phyloP scores from a whole-genome alignment of 768 basidiomycete species.

The Tylopilus felleus region DNA sequence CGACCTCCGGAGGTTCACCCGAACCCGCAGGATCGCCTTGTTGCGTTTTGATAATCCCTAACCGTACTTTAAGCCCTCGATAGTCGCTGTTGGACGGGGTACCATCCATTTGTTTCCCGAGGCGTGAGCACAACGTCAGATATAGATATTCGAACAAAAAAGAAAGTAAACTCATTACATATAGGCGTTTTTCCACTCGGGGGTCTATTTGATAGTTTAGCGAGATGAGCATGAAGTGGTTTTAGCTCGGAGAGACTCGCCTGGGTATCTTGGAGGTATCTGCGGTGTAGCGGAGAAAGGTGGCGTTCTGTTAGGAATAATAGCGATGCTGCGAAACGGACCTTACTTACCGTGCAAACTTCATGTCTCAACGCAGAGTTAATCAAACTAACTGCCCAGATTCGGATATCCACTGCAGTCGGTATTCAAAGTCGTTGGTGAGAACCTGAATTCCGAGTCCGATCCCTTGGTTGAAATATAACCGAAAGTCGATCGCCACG shows the following conservation, averaged over 20 bases:
- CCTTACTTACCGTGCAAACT: slow-evolving; percentile 52
- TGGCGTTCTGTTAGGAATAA: neutral
- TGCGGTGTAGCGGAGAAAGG: slow-evolving; percentile 21
- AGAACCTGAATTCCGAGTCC: neutral
- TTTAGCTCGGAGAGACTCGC: slow-evolving; percentile 30
- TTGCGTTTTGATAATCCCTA: slow-evolving; percentile 50
- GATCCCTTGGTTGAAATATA: slow-evolving; percentile 3
- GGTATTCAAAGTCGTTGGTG: neutral
- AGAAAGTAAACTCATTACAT: slow-evolving; percentile 19
- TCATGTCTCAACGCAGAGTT: slow-evolving; percentile 38
- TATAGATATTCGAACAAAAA: neutral
- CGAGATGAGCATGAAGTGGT: neutral
- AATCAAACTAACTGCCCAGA: neutral
- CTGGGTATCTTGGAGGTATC: slow-evolving; percentile 68
- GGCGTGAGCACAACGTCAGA: neutral
- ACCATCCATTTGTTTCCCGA: neutral
- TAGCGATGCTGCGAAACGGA: neutral
- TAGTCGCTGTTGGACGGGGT: slow-evolving; percentile 54
- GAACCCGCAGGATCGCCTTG: too few species aligned
- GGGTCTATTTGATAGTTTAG: slow-evolving; percentile 43
- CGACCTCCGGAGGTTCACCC: too few species aligned
- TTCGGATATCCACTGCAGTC: neutral
- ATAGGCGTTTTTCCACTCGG: slow-evolving; percentile 51
- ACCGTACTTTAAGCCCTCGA: slow-evolving; percentile 65
- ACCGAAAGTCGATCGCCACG: neutral